Evolutionary conservation across 371 early-diverging fungal species (phyloP), one percentile per base, ranked within the genome.

Genomic region (Batrachochytrium dendrobatidis): DNA sequence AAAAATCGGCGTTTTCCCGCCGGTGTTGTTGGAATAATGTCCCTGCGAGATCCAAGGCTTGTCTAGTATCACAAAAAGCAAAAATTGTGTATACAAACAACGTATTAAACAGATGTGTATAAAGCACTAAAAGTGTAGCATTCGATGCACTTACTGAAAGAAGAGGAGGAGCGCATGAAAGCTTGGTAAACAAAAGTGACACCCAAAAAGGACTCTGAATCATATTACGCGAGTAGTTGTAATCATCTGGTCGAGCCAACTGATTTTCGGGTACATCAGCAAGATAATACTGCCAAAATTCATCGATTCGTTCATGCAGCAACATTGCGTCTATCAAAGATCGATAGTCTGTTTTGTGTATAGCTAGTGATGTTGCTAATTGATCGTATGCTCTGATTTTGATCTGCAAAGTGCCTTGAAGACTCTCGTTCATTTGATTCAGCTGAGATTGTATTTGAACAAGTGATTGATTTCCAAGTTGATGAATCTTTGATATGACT

Each of bases 241-340:
- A 79, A 20, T 79, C 79, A 46, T 79, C 79, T 6, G 79, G 79
- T 43, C 59, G n/a, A n/a, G 70, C 75, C 20, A 79, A 66, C 45
- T 75, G 73, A 56, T 70, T 75, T 6, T 79, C 79, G 15, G 67
- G 64, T 10, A 68, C 71, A 28, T 70, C 73, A 15, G 48, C 55
- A 60, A 79, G 56, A 48, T 57, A 79, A 51, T 71, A 79, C 25
- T 54, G 34, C 79, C 79, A 79, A 56, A 75, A 73, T 31, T 62
- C 63, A 55, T 79, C 79, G 17, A 64, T 69, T 20, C 50, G 62
- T 1, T 53, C 56, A 26, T 72, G 65, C 8, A 59, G 29, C 4
- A 56, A 65, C 22, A 73, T 56, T 25, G 70, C 63, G 32, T 65
- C 74, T 44, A 74, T 55, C 22, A 77, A 54, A 4, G 65, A 66